Conservation (phyloP, 805 yeast species). For the Lipomyces spencermartinsiae region DNA sequence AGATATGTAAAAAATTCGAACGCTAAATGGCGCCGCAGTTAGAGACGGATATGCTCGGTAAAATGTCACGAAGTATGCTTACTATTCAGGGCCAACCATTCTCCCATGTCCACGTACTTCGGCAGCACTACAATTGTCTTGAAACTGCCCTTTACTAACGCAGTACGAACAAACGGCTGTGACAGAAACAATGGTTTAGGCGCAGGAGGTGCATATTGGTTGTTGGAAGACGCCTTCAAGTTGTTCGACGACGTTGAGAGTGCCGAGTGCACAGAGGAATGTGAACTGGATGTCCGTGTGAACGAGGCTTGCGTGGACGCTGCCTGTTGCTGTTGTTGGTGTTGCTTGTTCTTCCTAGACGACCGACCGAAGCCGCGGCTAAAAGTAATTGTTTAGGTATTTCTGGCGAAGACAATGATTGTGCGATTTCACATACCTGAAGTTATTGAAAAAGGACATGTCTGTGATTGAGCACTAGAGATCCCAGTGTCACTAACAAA, state of each 20-base stretch:
- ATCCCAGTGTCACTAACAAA: not conserved
- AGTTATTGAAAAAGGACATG: slow-evolving; percentile 47
- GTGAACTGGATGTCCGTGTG: slow-evolving; percentile 27
- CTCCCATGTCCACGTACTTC: slow-evolving; percentile 90
- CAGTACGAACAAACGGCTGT: slow-evolving; percentile 92
- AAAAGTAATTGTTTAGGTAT: not conserved
- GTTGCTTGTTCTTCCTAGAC: slow-evolving; percentile 55
- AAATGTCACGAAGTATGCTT: slow-evolving; percentile 1
- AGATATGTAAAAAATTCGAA: slow-evolving; percentile 88
- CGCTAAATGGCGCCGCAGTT: slow-evolving; percentile 46
- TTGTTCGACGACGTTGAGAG: slow-evolving; percentile 9
- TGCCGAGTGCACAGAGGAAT: slow-evolving; percentile 17
- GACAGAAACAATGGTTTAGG: slow-evolving; percentile 72
- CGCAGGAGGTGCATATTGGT: slow-evolving; percentile 33
- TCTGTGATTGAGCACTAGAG: not conserved
- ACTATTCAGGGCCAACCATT: slow-evolving; percentile 89
- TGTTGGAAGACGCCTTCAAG: slow-evolving; percentile 15
- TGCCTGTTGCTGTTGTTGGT: slow-evolving; percentile 41
- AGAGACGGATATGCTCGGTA: not conserved
- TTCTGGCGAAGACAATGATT: not conserved
- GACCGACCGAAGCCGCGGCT: slow-evolving; percentile 66
- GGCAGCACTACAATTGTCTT: slow-evolving; percentile 95
- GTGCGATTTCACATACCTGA: slow-evolving; percentile 39
- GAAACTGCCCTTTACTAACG: slow-evolving; percentile 94
- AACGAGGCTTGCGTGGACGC: slow-evolving; percentile 29